A percentile compares a stretch with the other conserved stretches of the same genome.
Conservation (phyloP, 805 yeast genomes). For the Brettanomyces custersianus region DNA sequence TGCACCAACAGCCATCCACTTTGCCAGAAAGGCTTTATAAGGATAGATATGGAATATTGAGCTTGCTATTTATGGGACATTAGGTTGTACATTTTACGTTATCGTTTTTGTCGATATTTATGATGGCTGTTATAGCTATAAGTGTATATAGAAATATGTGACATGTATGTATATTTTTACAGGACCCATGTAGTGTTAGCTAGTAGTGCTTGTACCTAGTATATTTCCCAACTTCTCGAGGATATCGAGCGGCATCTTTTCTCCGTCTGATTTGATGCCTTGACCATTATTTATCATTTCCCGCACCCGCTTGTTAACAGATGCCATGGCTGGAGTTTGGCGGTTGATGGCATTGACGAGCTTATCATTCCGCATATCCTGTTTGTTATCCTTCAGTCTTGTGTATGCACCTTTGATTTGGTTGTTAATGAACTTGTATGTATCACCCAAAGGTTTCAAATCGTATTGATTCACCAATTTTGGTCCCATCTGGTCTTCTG, state of each 20-base stretch:
- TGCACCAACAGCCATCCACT: constrained; percentile 47
- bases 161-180: too few species aligned
- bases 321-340: background rate
- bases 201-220: too few species aligned
- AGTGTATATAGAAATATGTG: too few species aligned
- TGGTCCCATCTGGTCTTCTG: constrained; percentile 1
- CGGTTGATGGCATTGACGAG: constrained; percentile 3
- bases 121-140: too few species aligned
- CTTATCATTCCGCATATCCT: constrained; percentile 6
- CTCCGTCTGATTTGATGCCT: too few species aligned
- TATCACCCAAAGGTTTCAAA: constrained; percentile 20
- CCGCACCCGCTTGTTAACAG: background rate
- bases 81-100: too few species aligned
- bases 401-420: constrained; percentile 16
- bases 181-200: too few species aligned
- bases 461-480: constrained; percentile 7
- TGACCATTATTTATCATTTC: too few species aligned
- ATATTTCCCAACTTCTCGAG: background rate
- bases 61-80: too few species aligned
- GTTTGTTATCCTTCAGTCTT: constrained; percentile 9
- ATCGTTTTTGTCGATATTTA: too few species aligned
- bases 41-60: too few species aligned
- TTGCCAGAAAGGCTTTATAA: constrained; percentile 32
- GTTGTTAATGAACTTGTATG: constrained; percentile 16
- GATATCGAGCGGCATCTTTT: background rate